Conservation (phyloP, 352 stramenopile genomes). For the Globisporangium echinulatum region DNA sequence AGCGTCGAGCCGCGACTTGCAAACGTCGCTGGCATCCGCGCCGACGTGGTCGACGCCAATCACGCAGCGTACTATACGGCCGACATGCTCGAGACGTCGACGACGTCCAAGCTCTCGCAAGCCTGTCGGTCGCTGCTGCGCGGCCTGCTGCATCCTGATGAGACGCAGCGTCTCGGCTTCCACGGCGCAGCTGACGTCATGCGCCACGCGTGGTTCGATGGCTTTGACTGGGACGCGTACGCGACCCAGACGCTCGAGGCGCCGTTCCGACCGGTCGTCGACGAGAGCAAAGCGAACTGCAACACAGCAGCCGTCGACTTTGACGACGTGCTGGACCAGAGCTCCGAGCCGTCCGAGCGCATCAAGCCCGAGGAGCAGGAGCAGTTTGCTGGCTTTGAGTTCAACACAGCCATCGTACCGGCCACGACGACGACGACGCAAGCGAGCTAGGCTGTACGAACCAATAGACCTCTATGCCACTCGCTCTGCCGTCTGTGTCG, state of each 20-base stretch:
- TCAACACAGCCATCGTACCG: conserved; percentile 44
- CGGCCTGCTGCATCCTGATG: conserved; percentile 38
- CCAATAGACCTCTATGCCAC: background rate
- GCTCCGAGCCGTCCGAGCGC: conserved; percentile 16
- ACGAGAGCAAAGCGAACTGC: conserved; percentile 58
- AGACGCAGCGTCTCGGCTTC: conserved; percentile 36
- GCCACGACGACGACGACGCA: conserved; percentile 75
- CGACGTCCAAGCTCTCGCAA: conserved; percentile 17
- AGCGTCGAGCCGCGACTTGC: conserved; percentile 28
- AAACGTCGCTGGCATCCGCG: conserved; percentile 19
- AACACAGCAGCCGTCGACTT: conserved; percentile 57
- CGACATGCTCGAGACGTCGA: conserved; percentile 30
- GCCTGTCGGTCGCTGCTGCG: conserved; percentile 41
- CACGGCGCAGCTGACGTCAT: conserved; percentile 32
- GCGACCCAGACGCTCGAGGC: conserved; percentile 21
- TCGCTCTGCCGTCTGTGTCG: too few species aligned
- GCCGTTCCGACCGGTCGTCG: conserved; percentile 44
- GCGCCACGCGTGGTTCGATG: conserved; percentile 43
- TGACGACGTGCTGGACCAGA: conserved; percentile 53
- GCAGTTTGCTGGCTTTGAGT: conserved; percentile 52
- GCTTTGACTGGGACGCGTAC: conserved; percentile 55
- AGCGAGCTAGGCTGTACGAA: background rate
- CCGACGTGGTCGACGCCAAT: conserved; percentile 18
- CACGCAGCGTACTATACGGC: conserved; percentile 44
- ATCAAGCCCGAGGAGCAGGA: conserved; percentile 42